Conservation (phyloP, 75 land plant genomes). For the Picea glauca region DNA sequence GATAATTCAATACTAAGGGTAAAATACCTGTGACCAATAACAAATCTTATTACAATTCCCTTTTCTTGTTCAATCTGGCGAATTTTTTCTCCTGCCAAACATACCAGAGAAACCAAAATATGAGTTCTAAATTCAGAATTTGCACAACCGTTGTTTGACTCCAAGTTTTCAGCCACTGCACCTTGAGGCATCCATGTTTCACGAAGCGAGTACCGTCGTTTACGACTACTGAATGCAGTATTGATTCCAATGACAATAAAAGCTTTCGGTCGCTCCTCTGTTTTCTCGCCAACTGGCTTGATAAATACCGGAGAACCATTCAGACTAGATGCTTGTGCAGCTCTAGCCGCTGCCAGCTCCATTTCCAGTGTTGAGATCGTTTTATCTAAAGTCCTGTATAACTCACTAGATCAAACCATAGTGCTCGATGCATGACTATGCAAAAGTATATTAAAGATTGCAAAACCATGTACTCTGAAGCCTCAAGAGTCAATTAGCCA, state of each 20-base stretch:
- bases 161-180: conserved; percentile 12
- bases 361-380: conserved; percentile 75
- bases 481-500: not conserved
- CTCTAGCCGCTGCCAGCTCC: conserved; percentile 74
- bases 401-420: conserved; percentile 1
- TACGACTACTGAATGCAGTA: conserved; percentile 97
- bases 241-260: conserved; percentile 89
- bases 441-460: not conserved
- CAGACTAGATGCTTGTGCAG: conserved; percentile 46
- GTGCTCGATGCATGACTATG: not conserved
- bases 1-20: not conserved
- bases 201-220: conserved; percentile 87
- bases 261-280: conserved; percentile 47
- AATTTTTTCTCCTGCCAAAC: conserved; percentile 49
- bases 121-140: conserved; percentile 6
- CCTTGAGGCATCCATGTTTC: conserved; percentile 98
- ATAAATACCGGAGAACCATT: conserved; percentile 34
- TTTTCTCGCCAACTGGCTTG: conserved; percentile 19
- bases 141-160: not conserved
- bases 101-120: conserved; percentile 6
- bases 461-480: not conserved
- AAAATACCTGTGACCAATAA: conserved; percentile 71
- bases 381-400: conserved; percentile 70
- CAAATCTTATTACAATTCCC: conserved; percentile 66
- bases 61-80: conserved; percentile 55